Evolutionary conservation across 2,329 filamentous ascomycete species (phyloP).

Genomic region (Lachnellula hyalina): DNA sequence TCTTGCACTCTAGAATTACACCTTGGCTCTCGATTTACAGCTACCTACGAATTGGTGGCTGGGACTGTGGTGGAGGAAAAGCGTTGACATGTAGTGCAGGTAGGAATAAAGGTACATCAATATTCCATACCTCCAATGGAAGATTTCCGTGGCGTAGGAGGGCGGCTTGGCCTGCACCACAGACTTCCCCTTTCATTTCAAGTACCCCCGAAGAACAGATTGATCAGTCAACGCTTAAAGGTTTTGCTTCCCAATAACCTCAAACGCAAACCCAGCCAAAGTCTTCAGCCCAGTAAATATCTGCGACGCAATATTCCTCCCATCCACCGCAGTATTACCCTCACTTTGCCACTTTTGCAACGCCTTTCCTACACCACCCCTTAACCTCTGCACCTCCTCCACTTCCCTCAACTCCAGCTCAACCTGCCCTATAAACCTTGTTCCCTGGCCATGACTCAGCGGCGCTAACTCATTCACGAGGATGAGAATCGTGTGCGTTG

Average conservation of each 20-base stretch:
- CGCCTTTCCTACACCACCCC: slow-evolving; percentile 1
- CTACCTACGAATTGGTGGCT: too few species aligned
- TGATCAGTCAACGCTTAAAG: background rate
- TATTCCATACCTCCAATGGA: too few species aligned
- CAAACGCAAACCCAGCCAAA: slow-evolving; percentile 8
- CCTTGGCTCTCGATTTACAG: too few species aligned
- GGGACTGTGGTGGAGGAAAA: too few species aligned
- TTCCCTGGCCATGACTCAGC: slow-evolving; percentile 40
- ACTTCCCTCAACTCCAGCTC: slow-evolving; percentile 46
- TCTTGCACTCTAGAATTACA: too few species aligned
- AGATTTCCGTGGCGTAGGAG: too few species aligned
- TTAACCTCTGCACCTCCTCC: slow-evolving; percentile 33
- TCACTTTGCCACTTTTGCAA: slow-evolving; percentile 14
- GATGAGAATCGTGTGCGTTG: slow-evolving; percentile 48
- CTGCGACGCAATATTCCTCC: slow-evolving; percentile 7
- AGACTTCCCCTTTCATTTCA: too few species aligned
- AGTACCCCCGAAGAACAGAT: too few species aligned
- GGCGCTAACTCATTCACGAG: slow-evolving; percentile 42
- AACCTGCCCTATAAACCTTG: slow-evolving; percentile 41
- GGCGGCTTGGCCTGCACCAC: too few species aligned
- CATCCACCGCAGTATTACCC: background rate
- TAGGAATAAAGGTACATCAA: too few species aligned
- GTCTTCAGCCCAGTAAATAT: slow-evolving; percentile 5
- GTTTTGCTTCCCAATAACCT: slow-evolving; percentile 4
- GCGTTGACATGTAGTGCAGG: too few species aligned